Percentiles rank a stretch among this genome's conserved stretches.
These are phyloP conservation scores for Pichia thaimueangensis DNA, from an alignment of 805 yeast species.

Conservation along the genomic window DNA sequence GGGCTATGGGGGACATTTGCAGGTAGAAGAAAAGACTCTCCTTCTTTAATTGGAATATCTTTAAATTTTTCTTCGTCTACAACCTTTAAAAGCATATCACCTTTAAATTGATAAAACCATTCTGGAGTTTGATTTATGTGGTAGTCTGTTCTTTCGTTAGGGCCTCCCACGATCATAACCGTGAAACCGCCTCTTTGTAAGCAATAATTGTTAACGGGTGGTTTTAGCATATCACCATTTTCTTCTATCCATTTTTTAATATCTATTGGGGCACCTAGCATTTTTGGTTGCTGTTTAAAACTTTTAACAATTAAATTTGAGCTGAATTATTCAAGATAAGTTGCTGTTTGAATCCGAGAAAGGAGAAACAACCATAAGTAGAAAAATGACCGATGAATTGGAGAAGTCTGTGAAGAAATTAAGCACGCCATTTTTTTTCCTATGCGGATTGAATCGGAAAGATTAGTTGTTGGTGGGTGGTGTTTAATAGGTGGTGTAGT, in stretches of 20 bases:
- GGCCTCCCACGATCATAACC: conserved; percentile 94
- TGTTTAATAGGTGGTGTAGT: too few relatives aligned
- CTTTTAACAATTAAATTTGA: too few relatives aligned
- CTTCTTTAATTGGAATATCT: conserved; percentile 72
- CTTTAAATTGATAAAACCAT: conserved; percentile 84
- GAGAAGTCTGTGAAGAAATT: too few relatives aligned
- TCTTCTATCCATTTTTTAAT: conserved; percentile 76
- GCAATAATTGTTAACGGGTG: conserved; percentile 90
- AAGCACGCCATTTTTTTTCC: too few relatives aligned
- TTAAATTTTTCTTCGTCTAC: conserved; percentile 73
- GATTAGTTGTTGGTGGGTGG: too few relatives aligned
- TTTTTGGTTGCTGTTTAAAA: conserved; percentile 19
- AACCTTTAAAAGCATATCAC: conserved; percentile 75
- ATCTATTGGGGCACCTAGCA: conserved; percentile 67
- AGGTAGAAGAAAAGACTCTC: conserved; percentile 84
- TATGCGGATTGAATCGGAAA: too few relatives aligned
- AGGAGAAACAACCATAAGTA: too few relatives aligned
- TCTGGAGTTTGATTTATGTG: conserved; percentile 94
- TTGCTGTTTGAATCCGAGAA: too few relatives aligned
- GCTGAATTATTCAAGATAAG: too few relatives aligned
- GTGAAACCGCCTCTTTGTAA: conserved; percentile 89
- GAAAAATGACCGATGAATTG: too few relatives aligned
- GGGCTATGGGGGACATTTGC: conserved; percentile 87
- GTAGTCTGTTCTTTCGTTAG: conserved; percentile 88
- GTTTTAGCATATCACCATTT: conserved; percentile 68